These are phyloP conservation scores for Podochytrium sp. DNA, from an alignment of 192 early-diverging fungal genomes.

Conservation along the genomic window DNA sequence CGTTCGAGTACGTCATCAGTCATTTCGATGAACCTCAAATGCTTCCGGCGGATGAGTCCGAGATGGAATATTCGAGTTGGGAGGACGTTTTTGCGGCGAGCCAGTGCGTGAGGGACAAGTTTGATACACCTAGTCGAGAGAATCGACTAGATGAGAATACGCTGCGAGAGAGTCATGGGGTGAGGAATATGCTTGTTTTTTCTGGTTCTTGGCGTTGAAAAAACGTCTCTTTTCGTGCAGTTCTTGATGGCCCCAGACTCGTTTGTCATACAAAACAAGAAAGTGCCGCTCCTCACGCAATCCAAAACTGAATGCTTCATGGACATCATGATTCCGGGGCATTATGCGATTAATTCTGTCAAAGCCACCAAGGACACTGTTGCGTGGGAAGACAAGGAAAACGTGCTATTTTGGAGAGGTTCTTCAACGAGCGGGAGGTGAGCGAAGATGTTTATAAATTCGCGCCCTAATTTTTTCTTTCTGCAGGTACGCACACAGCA, in stretches of 20 bases:
- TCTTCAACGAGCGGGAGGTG: slow-evolving; percentile 1
- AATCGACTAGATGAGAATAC: not conserved
- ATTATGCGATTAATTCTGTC: not conserved
- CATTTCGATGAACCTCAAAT: slow-evolving; percentile 17
- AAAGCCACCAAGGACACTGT: not conserved
- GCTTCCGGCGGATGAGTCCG: not conserved
- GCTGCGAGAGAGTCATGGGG: not conserved
- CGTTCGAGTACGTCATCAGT: not conserved
- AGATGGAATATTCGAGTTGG: not conserved
- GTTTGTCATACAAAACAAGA: not conserved
- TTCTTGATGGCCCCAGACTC: slow-evolving; percentile 13
- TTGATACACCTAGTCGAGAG: not conserved
- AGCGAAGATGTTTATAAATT: not conserved
- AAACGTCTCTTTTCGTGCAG: not conserved
- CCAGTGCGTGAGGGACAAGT: not conserved
- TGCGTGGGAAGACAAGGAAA: slow-evolving; percentile 4
- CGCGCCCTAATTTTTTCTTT: too few species aligned
- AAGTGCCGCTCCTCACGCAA: slow-evolving; percentile 13
- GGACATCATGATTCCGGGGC: slow-evolving; percentile 14
- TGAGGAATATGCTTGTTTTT: not conserved
- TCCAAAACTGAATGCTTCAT: slow-evolving; percentile 15
- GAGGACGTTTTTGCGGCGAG: not conserved
- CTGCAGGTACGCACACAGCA: not conserved
- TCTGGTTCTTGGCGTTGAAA: not conserved
- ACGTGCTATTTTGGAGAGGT: slow-evolving; percentile 29